A percentile compares a stretch with the other conserved stretches of the same genome.
phyloP scores from a whole-genome alignment of 768 basidiomycete genomes.

The Baorangia bicolor region DNA sequence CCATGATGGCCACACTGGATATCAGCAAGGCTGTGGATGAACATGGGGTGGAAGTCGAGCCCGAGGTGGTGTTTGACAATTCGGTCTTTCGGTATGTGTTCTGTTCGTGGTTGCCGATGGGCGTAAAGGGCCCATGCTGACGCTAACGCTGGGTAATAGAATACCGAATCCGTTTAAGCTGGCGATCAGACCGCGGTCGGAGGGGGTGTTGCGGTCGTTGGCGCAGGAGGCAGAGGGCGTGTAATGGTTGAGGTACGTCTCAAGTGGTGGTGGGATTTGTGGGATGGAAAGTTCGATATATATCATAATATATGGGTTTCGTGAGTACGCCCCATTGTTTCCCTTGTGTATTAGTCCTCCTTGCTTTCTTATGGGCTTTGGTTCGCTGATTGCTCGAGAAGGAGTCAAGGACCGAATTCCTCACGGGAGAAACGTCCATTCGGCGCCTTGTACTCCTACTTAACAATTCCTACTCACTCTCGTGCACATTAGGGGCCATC shows the following conservation, averaged over 20 bases:
- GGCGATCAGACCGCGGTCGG: conserved; percentile 22
- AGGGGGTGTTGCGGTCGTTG: conserved; percentile 12
- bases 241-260: not conserved
- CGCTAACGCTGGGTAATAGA: conserved; percentile 5
- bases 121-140: not conserved
- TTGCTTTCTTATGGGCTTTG: no score
- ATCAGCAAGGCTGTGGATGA: conserved; percentile 52
- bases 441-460: not conserved
- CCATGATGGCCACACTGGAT: conserved; percentile 57
- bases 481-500: not conserved
- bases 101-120: not conserved
- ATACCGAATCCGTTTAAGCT: conserved; percentile 21
- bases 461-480: no score
- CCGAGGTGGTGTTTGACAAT: conserved; percentile 55
- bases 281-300: not conserved
- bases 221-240: conserved; percentile 5
- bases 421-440: not conserved
- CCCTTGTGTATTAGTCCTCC: not conserved
- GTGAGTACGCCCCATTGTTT: not conserved
- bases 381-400: not conserved
- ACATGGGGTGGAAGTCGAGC: conserved; percentile 47
- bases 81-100: conserved; percentile 56
- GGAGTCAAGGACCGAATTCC: no score
- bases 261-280: not conserved
- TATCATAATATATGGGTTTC: not conserved